Evolutionary conservation across 495 filamentous ascomycete genomes (phyloP).

Genomic region (Trichoderma virens): DNA sequence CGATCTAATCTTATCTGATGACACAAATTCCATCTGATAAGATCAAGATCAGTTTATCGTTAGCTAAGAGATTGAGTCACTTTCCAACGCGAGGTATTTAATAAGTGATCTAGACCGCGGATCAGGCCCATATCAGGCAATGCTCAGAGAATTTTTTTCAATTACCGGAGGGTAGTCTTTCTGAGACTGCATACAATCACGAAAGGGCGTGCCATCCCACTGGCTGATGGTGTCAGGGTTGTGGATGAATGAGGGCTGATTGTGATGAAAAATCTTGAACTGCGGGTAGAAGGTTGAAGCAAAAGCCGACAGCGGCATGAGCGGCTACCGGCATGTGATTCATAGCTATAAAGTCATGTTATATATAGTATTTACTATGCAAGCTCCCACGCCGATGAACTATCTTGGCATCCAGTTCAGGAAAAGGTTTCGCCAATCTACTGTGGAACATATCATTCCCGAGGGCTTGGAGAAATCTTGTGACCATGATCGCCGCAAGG

Average conservation of each 20-base stretch:
- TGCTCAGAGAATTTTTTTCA: neutral
- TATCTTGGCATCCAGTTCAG: neutral
- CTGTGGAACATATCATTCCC: neutral
- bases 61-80: slow-evolving; percentile 1
- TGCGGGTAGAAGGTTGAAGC: neutral
- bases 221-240: neutral
- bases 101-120: neutral
- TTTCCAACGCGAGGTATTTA: neutral
- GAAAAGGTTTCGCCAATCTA: neutral
- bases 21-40: neutral
- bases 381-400: neutral
- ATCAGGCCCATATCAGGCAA: neutral
- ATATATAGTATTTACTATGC: neutral
- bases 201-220: neutral
- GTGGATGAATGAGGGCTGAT: neutral
- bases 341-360: neutral
- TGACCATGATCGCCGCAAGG: neutral
- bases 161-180: neutral
- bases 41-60: neutral
- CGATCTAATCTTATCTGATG: slow-evolving; percentile 8
- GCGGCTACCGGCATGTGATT: neutral
- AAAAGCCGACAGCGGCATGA: neutral
- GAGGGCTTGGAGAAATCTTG: neutral
- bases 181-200: neutral
- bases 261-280: neutral